Evolutionary conservation across 1,284 basidiomycete species (phyloP).

Genomic region (Coniophora puteana): DNA sequence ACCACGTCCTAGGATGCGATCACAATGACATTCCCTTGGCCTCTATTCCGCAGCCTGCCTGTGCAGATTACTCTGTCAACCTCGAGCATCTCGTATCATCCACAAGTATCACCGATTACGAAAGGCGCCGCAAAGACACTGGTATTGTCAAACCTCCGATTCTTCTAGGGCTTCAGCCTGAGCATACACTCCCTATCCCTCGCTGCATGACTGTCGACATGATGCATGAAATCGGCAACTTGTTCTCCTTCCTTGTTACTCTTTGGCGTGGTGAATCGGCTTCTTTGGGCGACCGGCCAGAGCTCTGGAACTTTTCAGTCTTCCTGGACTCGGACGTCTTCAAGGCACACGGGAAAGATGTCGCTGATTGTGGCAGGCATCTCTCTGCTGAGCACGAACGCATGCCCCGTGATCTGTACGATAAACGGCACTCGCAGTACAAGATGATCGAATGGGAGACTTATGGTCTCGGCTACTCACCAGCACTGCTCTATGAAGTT

Average conservation of each 20-base stretch:
- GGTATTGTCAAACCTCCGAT: conserved; percentile 12
- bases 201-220: conserved; percentile 14
- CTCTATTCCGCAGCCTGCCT: conserved; percentile 4
- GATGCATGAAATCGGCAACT: conserved; percentile 31
- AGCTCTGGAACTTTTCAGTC: background rate
- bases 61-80: conserved; percentile 5
- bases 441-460: conserved; percentile 27
- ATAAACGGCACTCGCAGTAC: conserved; percentile 28
- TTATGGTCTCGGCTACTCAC: conserved; percentile 17
- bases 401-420: conserved; percentile 23
- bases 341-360: background rate
- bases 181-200: conserved; percentile 13
- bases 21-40: conserved; percentile 7
- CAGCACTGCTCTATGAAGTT: conserved; percentile 15
- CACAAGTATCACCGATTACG: conserved; percentile 6
- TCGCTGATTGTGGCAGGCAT: conserved; percentile 10
- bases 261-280: conserved; percentile 18
- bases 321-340: background rate
- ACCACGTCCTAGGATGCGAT: conserved; percentile 9
- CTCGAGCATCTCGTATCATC: conserved; percentile 5
- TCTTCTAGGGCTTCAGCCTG: conserved; percentile 7
- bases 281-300: background rate
- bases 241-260: conserved; percentile 21
- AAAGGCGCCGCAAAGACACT: conserved; percentile 4
- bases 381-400: conserved; percentile 25